These are phyloP conservation scores for Solanum verrucosum DNA, from an alignment of 257 asterid genomes.

Conservation along the genomic window DNA sequence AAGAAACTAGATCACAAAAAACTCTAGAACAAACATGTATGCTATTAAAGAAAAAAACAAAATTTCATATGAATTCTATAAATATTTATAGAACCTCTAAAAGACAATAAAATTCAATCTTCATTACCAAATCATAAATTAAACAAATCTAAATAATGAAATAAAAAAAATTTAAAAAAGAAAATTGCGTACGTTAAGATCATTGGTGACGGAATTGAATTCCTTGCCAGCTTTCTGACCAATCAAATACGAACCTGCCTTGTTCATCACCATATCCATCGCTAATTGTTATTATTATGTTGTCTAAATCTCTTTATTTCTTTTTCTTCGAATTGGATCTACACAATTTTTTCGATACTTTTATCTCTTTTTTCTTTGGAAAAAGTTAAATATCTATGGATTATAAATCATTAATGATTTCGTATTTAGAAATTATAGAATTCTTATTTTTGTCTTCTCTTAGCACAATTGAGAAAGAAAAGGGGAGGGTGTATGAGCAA, in stretches of 20 bases:
- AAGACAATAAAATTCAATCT: not conserved
- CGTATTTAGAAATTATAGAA: not conserved
- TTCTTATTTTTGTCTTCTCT: not conserved
- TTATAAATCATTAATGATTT: not conserved
- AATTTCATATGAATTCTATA: not conserved
- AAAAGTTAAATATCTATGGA: not conserved
- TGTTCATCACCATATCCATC: conserved; percentile 77
- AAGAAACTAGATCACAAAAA: not conserved
- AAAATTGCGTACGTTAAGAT: conserved; percentile 48
- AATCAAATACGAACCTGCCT: conserved; percentile 79
- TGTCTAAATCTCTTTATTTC: not conserved
- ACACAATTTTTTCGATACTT: not conserved
- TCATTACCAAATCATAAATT: not conserved
- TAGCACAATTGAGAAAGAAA: not conserved
- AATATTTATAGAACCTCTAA: not conserved
- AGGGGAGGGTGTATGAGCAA: not conserved
- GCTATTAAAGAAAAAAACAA: not conserved
- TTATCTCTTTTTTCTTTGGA: not conserved
- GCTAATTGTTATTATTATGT: not conserved
- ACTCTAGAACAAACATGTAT: not conserved
- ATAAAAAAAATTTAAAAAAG: not conserved
- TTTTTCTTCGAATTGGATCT: not conserved
- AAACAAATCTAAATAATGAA: not conserved
- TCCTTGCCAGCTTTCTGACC: conserved; percentile 70
- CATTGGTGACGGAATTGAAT: conserved; percentile 61